Evolutionary conservation across 2,329 filamentous ascomycete genomes (phyloP).

Genomic region (Drechslerella stenobrocha): DNA sequence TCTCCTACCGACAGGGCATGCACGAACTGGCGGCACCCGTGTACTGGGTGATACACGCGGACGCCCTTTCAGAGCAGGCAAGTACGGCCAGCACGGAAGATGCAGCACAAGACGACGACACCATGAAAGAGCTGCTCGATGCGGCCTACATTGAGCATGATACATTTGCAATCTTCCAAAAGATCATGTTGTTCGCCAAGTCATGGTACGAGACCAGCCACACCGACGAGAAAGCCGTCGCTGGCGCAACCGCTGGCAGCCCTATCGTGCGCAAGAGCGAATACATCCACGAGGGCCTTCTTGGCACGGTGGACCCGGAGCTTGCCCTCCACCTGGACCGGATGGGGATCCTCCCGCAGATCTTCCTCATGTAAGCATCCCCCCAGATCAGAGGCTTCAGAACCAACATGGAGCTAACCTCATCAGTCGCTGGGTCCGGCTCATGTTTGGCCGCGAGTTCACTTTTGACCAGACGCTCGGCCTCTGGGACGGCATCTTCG

Average conservation of each 20-base stretch:
- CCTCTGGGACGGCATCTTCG: constrained; percentile 90
- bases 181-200: constrained; percentile 84
- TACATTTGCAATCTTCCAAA: constrained; percentile 79
- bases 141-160: constrained; percentile 81
- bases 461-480: constrained; percentile 79
- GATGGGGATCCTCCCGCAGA: constrained; percentile 90
- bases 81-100: not conserved
- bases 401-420: not conserved
- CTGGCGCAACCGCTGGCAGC: constrained; percentile 61
- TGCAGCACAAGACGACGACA: constrained; percentile 57
- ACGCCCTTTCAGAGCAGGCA: constrained; percentile 64
- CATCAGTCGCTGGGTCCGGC: constrained; percentile 81
- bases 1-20: constrained; percentile 97
- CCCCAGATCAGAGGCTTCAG: not conserved
- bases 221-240: constrained; percentile 54
- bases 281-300: constrained; percentile 79
- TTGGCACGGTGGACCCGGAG: constrained; percentile 79
- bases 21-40: constrained; percentile 92
- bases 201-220: constrained; percentile 78
- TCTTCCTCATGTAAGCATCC: constrained; percentile 78
- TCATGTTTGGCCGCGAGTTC: constrained; percentile 92
- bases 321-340: constrained; percentile 76
- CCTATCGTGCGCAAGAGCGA: constrained; percentile 84
- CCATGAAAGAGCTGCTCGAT: constrained; percentile 71
- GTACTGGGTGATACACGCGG: constrained; percentile 78